Conservation (phyloP, 495 filamentous ascomycete species). For the Penicillium bialowiezense region DNA sequence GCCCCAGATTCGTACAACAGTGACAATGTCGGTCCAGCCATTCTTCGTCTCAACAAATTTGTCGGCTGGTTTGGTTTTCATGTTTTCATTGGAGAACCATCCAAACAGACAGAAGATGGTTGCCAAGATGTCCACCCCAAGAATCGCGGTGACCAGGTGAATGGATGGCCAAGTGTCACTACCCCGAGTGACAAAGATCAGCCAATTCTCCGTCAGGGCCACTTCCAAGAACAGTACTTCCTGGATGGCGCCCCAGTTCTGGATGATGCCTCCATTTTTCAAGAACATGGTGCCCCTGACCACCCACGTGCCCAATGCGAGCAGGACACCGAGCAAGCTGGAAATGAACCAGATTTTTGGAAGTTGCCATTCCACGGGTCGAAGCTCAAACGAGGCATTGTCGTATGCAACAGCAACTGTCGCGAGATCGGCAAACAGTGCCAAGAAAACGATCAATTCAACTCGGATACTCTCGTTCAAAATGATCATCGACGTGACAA, state of each 20-base stretch:
- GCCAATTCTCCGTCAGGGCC: conserved; percentile 72
- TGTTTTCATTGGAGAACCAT: conserved; percentile 56
- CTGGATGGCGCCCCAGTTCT: conserved; percentile 67
- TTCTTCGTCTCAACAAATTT: conserved; percentile 49
- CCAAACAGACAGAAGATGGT: conserved; percentile 72
- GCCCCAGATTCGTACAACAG: conserved; percentile 73
- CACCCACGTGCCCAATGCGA: conserved; percentile 67
- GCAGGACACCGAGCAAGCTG: conserved; percentile 58
- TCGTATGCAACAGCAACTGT: conserved; percentile 75
- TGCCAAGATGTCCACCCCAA: conserved; percentile 62
- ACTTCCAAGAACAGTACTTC: conserved; percentile 71
- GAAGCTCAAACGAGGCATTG: conserved; percentile 65
- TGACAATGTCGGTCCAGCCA: conserved; percentile 71
- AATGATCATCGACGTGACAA: conserved; percentile 72
- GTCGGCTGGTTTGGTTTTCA: conserved; percentile 39
- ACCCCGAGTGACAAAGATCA: conserved; percentile 73
- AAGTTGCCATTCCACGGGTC: conserved; percentile 73
- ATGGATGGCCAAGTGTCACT: conserved; percentile 64
- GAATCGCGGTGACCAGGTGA: conserved; percentile 63
- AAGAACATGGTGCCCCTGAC: conserved; percentile 64
- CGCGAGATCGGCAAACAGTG: conserved; percentile 70
- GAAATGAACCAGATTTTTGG: conserved; percentile 77
- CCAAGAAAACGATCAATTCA: conserved; percentile 69
- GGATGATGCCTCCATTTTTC: conserved; percentile 63
- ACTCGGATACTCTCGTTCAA: conserved; percentile 67